Conservation (phyloP, 768 basidiomycete genomes). For the Hygrocybe coccinea region DNA sequence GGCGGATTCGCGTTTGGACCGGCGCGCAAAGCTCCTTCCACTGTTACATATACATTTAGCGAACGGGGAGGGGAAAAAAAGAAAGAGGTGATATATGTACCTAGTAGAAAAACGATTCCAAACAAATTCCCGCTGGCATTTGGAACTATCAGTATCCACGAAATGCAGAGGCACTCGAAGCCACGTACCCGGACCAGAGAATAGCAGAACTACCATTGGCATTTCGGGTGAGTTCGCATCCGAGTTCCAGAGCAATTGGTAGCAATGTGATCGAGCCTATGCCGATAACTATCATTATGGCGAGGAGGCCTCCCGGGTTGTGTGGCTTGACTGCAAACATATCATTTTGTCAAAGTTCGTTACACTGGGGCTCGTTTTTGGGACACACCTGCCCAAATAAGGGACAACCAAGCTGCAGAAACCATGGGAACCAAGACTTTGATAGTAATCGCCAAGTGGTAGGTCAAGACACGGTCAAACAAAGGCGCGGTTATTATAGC, state of each 20-base stretch:
- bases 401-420: constrained; percentile 59
- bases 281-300: constrained; percentile 66
- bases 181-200: constrained; percentile 65
- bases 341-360: constrained; percentile 1
- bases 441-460: constrained; percentile 55
- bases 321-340: constrained; percentile 50
- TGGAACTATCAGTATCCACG: neutral
- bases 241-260: constrained; percentile 72
- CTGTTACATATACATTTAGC: constrained; percentile 32
- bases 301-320: constrained; percentile 54
- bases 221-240: constrained; percentile 74
- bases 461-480: constrained; percentile 76
- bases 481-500: constrained; percentile 67
- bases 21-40: constrained; percentile 63
- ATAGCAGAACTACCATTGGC: constrained; percentile 72
- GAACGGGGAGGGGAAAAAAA: constrained; percentile 14
- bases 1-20: constrained; percentile 59
- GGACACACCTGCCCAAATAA: constrained; percentile 78
- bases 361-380: neutral
- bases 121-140: constrained; percentile 55
- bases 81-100: too few species aligned
- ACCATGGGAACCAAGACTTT: constrained; percentile 61
- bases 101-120: constrained; percentile 54
- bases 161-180: neutral
- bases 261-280: constrained; percentile 62